phyloP scores from a whole-genome alignment of 345 rosid genomes.

The Cardamine chenopodiifolia region DNA sequence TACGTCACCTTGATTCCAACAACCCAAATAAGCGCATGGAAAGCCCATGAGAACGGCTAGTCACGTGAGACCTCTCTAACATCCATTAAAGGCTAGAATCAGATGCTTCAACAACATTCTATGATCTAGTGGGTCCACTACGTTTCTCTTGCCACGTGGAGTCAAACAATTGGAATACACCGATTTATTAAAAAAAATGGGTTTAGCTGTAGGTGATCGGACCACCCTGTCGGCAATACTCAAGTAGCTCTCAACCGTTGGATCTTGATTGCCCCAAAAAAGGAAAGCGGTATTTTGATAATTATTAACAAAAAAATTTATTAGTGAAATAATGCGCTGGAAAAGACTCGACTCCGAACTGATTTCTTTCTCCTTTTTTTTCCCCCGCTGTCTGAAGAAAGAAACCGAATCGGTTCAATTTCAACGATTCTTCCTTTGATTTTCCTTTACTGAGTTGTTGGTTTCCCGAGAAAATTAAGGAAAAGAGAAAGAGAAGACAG shows the following conservation, averaged over 20 bases:
- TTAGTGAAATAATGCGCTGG: slow-evolving; percentile 32
- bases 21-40: slow-evolving; percentile 24
- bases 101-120: slow-evolving; percentile 26
- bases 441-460: slow-evolving; percentile 2
- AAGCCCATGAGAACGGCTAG: slow-evolving; percentile 39
- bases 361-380: slow-evolving; percentile 13
- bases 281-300: not conserved
- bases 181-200: not conserved
- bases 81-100: slow-evolving; percentile 30
- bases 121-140: slow-evolving; percentile 8
- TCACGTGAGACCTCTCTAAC: slow-evolving; percentile 38
- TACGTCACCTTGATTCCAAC: slow-evolving; percentile 22
- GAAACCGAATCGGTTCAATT: slow-evolving; percentile 27
- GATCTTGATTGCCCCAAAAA: slow-evolving; percentile 29
- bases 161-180: not conserved
- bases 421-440: not conserved
- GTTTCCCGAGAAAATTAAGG: slow-evolving; percentile 9
- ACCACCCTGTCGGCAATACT: slow-evolving; percentile 34
- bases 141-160: slow-evolving; percentile 8
- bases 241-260: slow-evolving; percentile 16
- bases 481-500: not conserved
- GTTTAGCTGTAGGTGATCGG: not conserved
- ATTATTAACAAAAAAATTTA: not conserved
- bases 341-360: slow-evolving; percentile 39
- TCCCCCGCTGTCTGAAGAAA: slow-evolving; percentile 26